Percentiles rank a stretch among this genome's conserved stretches.
Conservation (phyloP, 345 rosid species). For the Eucalyptus brandiana region DNA sequence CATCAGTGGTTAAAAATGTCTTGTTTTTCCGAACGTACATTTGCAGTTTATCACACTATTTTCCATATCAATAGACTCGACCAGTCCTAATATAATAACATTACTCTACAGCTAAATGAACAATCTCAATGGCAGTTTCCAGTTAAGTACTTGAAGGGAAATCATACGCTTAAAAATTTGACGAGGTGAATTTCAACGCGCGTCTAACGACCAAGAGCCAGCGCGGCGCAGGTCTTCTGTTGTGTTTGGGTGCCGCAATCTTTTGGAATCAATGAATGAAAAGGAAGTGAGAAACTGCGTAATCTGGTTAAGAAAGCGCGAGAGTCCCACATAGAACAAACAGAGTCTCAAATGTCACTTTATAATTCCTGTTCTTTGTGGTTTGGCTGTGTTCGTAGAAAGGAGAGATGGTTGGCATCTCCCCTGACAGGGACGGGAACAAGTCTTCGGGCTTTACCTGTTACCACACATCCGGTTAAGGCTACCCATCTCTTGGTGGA, state of each 20-base stretch:
- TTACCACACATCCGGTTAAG: slow-evolving; percentile 8
- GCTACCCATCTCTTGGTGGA: background rate
- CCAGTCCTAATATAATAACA: background rate
- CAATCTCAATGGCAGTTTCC: background rate
- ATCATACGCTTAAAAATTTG: background rate
- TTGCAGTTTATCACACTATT: background rate
- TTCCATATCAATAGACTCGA: background rate
- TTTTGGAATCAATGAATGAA: too few species aligned
- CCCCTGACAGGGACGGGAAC: slow-evolving; percentile 40
- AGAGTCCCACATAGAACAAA: background rate
- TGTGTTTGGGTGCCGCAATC: too few species aligned
- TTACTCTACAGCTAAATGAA: background rate
- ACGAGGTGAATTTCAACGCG: too few species aligned
- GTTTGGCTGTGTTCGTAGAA: background rate
- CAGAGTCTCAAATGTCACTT: background rate
- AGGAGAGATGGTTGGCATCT: slow-evolving; percentile 46
- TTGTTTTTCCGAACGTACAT: background rate
- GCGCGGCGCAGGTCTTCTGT: too few species aligned
- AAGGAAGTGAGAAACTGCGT: too few species aligned
- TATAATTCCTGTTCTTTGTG: rapidly evolving
- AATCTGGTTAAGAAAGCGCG: background rate
- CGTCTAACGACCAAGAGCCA: too few species aligned
- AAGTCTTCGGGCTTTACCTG: slow-evolving; percentile 11
- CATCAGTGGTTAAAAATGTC: background rate
- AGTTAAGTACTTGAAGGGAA: background rate